Base-by-base conservation (phyloP, 2,329 filamentous ascomycete genomes). In the Diaporthe citrichinensis region DNA sequence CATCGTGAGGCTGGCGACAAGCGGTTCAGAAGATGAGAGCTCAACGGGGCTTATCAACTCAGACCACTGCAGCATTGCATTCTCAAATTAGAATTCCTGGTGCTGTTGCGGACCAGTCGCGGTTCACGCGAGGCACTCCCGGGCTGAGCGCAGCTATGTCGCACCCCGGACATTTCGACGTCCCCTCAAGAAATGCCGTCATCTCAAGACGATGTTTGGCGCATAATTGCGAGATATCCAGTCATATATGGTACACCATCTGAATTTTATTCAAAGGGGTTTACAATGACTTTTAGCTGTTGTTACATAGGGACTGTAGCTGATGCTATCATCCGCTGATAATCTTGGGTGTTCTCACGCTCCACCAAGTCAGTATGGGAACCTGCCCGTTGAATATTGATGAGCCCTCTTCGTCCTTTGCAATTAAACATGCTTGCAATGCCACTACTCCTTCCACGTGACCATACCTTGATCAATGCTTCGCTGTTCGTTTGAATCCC, bases 301-400 rank as follows among this genome's bases (percentile, higher is more conserved):
- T 44, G 36, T 44, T 20, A 41, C n/a, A 14, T 41, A n/a, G 31
- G 36, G 28, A n/a, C 28, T 51, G 31, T 36, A 23, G 44, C 41
- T 34, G 31, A 41, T 39, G 20, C 65, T 39, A 12, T 41, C 51
- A 14, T 68, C 46, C 7, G n/a, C 7, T 39, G 23, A 28, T 20
- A n/a, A 55, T 55, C 17, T 28, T 39, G 65, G 65, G 46, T 69
- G 55, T 39, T 34, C 31, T 69, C 34, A 36, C 46, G 25, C 49
- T 41, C 34, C 34, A 23, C 9, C 34, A 39, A 14, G n/a, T 28
- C n/a, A 14, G 31, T 8, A 23, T 36, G 31, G 23, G 65, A n/a
- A 28, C n/a, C 49, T 55, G 49, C n/a, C 65, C 31, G 4, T 49
- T 49, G 28, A 15, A 65, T 31, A 25, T 28, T 49, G 28, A n/a